Conservation (phyloP, 2,329 filamentous ascomycete genomes). For the Pseudocercospora macadamiae region DNA sequence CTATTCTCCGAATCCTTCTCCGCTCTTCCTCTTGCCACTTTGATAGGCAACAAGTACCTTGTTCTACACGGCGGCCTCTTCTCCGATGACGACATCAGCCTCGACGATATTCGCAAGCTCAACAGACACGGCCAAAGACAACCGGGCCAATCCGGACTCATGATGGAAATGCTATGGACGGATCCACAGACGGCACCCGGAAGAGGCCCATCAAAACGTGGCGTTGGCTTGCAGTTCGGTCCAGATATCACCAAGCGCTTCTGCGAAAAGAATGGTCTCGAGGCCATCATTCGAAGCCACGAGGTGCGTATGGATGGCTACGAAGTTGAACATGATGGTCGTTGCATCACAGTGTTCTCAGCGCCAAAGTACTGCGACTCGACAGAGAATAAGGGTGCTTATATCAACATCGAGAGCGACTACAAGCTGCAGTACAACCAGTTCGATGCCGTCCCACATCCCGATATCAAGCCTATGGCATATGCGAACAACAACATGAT, state of each 20-base stretch:
- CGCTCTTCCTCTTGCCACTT: slow-evolving; percentile 84
- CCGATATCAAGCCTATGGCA: slow-evolving; percentile 91
- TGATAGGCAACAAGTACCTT: slow-evolving; percentile 88
- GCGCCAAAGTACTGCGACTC: slow-evolving; percentile 97
- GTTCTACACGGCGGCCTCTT: slow-evolving; percentile 94
- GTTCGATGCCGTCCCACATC: slow-evolving; percentile 96
- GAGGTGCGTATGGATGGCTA: slow-evolving; percentile 99
- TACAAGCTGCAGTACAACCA: slow-evolving; percentile 91
- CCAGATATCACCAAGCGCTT: slow-evolving; percentile 95
- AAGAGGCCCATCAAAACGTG: slow-evolving; percentile 91
- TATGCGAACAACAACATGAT: slow-evolving; percentile 84
- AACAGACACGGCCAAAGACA: slow-evolving; percentile 89
- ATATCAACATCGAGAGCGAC: slow-evolving; percentile 92
- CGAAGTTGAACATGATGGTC: slow-evolving; percentile 93
- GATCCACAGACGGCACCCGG: slow-evolving; percentile 87
- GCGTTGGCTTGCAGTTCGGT: slow-evolving; percentile 94
- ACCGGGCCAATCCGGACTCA: slow-evolving; percentile 88
- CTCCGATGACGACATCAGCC: slow-evolving; percentile 87
- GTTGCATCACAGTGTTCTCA: slow-evolving; percentile 97
- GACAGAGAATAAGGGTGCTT: slow-evolving; percentile 96
- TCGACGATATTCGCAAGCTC: slow-evolving; percentile 92
- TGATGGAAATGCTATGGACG: slow-evolving; percentile 99
- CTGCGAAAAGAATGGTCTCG: slow-evolving; percentile 92
- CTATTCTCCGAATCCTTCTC: slow-evolving; percentile 98
- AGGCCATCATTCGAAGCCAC: slow-evolving; percentile 94